Base-by-base conservation (phyloP, 345 rosid genomes). In the Rubroshorea leprosula region DNA sequence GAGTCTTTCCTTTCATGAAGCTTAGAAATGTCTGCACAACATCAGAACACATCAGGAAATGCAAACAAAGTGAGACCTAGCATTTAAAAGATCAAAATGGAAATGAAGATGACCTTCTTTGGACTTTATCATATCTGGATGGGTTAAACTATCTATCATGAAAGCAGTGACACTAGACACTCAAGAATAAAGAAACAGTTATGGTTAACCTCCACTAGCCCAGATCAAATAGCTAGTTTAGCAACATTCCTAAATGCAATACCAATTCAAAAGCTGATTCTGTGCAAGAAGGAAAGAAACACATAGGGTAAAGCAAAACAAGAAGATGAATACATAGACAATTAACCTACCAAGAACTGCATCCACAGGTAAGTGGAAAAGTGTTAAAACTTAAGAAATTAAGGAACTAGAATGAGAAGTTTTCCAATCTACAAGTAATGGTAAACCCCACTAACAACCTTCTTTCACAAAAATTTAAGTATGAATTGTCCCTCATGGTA, bases 1-100 rank as follows among this genome's bases (percentile, higher is more conserved):
- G 87, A 66, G 78, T 70, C 69, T 82, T 82, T 51, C 82, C 82
- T 29, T 79, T 74, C 84, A 79, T 76, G 73, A 79, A 79, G 43
- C 62, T 73, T 72, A 76, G 60, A 67, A 79, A 82, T 11, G 77
- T 72, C 87, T 76, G 77, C 70, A 60, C 1, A 68, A 65, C 18
- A 55, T 56, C 19, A 54, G 49, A 39, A 44, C 18, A 27, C 11
- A 22, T 25, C 26, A 48, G 41, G 21, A 47, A 45, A 48, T 41
- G 18, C 29, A 24, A 29, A 57, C 8, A 44, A 25, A 0, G 41
- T 15, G 38, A 62, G 23, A 43, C 35, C 0, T 7, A 46, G 13
- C 31, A 47, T 8, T 54, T 23, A 18, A 24, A 68, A 57, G 44
- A 41, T 25, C 21, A 41, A 7, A 55, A 60, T 15, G 46, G 26